Evolutionary conservation across 1,284 basidiomycete genomes (phyloP).

Genomic region (Sanghuangporus sanghuang): DNA sequence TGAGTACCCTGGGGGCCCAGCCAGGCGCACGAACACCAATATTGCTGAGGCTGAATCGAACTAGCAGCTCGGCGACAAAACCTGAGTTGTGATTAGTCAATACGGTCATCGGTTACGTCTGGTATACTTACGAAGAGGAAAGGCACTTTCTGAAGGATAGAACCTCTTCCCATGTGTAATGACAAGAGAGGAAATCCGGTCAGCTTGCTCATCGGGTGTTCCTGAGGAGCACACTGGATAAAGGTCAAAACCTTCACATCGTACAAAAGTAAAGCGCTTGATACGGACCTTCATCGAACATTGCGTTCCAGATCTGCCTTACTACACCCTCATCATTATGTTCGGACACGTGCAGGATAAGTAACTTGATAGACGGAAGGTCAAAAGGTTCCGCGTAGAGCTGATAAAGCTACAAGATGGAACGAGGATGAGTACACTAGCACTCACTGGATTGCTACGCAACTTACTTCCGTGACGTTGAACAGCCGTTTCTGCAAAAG

Average conservation of each 20-base stretch:
- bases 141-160: constrained; percentile 88
- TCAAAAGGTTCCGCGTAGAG: constrained; percentile 86
- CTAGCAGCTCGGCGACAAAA: constrained; percentile 61
- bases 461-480: constrained; percentile 64
- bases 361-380: constrained; percentile 78
- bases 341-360: constrained; percentile 92
- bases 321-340: constrained; percentile 83
- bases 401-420: constrained; percentile 68
- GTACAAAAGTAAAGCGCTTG: not conserved
- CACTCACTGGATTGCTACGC: not conserved
- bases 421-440: not conserved
- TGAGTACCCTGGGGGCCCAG: constrained; percentile 76
- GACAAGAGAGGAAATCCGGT: constrained; percentile 2
- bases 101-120: not conserved
- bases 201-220: constrained; percentile 13
- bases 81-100: constrained; percentile 36
- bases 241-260: not conserved
- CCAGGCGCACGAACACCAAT: constrained; percentile 57
- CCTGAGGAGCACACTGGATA: constrained; percentile 9
- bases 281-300: constrained; percentile 72
- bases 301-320: constrained; percentile 82
- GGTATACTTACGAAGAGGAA: constrained; percentile 67
- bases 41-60: constrained; percentile 63
- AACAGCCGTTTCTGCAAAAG: constrained; percentile 52
- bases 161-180: constrained; percentile 60